Percentiles rank a stretch among this genome's conserved stretches.
Evolutionary conservation across 2,329 filamentous ascomycete species (phyloP).

Genomic region (Xylariaceae sp.): DNA sequence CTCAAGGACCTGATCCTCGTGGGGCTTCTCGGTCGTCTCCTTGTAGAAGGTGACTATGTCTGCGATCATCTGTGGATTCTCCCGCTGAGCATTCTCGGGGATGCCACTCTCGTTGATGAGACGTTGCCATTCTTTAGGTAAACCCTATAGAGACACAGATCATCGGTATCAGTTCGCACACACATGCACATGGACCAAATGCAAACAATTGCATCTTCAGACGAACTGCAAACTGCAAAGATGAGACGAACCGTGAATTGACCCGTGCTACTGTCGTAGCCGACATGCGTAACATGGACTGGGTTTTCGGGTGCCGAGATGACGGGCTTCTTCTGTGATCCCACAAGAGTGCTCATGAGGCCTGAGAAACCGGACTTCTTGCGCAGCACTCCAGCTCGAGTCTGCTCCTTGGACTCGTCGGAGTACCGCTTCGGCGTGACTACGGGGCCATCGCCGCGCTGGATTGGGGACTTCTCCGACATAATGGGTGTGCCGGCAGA

Average conservation of each 20-base stretch:
- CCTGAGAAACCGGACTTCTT: constrained; percentile 89
- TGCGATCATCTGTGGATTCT: constrained; percentile 92
- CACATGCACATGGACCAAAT: not conserved
- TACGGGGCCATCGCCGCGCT: constrained; percentile 44
- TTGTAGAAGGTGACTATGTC: constrained; percentile 98
- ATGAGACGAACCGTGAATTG: constrained; percentile 79
- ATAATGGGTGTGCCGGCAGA: constrained; percentile 52
- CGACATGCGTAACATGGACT: constrained; percentile 96
- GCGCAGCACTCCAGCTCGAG: constrained; percentile 57
- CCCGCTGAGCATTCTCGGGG: constrained; percentile 89
- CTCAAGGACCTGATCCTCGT: constrained; percentile 87
- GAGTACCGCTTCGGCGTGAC: constrained; percentile 70
- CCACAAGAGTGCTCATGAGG: constrained; percentile 79
- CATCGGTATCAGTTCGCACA: constrained; percentile 17
- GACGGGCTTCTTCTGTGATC: constrained; percentile 83
- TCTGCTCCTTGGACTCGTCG: constrained; percentile 68
- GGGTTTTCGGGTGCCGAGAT: constrained; percentile 98
- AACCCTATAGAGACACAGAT: constrained; percentile 56
- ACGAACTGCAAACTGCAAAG: not conserved
- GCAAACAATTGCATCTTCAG: not conserved
- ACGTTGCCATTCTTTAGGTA: constrained; percentile 97
- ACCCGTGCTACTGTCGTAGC: constrained; percentile 92
- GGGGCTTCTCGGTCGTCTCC: constrained; percentile 77
- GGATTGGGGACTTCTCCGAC: constrained; percentile 40
- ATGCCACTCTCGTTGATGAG: constrained; percentile 95